Base-by-base conservation (phyloP, 2,329 filamentous ascomycete genomes). In the Sporothrix globosa region DNA sequence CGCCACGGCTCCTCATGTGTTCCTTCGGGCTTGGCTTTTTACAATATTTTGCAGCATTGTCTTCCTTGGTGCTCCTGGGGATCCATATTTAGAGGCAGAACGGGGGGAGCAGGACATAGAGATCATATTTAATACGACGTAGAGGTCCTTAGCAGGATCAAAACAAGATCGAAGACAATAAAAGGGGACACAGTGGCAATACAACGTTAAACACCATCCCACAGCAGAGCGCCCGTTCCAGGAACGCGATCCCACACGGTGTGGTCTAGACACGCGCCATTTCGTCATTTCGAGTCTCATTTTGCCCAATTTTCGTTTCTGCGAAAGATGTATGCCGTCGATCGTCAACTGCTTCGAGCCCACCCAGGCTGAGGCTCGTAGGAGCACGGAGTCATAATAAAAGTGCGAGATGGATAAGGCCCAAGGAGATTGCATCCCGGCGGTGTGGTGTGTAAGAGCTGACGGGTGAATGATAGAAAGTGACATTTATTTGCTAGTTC, bases 181-280 rank as follows among this genome's bases (percentile, higher is more conserved):
- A 53, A 53, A 34, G 34, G 27, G 9, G 21, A 21, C 9, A 11
- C n/a, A 21, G 48, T 9, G 4, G 21, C n/a, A 9, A 21, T 19
- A 50, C 17, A 6, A 19, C 3, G 2, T 60, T 60, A 46, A 34
- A 46, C 58, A 24, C 13, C 39, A 39, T 61, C 58, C 13, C 19
- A 67, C 48, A 67, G 56, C 56, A 65, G 60, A 27, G 60, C 24
- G 21, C 60, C n/a, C 41, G 61, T 66, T 66, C 52, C 61, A 66
- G 24, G 61, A 34, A 46, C 58, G 17, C 13, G n/a, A 39, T 61
- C 58, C 13, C 19, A 67, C 48, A 67, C 53, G 27, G 46, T 53
- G 63, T 30, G 27, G 34, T 34, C 34, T 34, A 34, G 34, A 39
- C 21, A 61, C n/a, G 19, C n/a, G 56, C 39, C 19, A 44, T 44